These are phyloP conservation scores for Suhomyces prunicola DNA, from an alignment of 805 yeast genomes.

Conservation along the genomic window DNA sequence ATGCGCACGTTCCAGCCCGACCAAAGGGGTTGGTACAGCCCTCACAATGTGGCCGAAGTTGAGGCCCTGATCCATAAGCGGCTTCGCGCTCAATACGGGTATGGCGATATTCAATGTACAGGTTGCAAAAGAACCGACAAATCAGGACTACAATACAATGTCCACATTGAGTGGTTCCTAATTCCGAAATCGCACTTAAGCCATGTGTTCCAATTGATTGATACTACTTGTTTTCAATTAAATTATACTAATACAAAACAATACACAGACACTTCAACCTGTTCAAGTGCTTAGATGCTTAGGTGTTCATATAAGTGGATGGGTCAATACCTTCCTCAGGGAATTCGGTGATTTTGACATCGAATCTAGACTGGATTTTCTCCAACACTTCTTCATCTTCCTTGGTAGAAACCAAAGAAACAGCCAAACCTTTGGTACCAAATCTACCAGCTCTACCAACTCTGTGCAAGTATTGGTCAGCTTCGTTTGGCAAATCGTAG, in stretches of 20 bases:
- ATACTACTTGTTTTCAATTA: slow-evolving; percentile 13
- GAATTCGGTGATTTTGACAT: slow-evolving; percentile 90
- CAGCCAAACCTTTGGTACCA: slow-evolving; percentile 97
- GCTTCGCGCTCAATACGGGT: slow-evolving; percentile 41
- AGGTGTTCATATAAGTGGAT: slow-evolving; percentile 89
- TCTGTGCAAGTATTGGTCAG: slow-evolving; percentile 97
- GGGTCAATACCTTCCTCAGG: slow-evolving; percentile 99
- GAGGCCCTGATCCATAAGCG: slow-evolving; percentile 43
- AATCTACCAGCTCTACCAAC: slow-evolving; percentile 99
- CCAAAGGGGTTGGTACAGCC: slow-evolving; percentile 35
- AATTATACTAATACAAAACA: not conserved
- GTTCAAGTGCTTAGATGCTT: slow-evolving; percentile 38
- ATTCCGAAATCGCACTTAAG: slow-evolving; percentile 42
- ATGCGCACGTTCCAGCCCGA: slow-evolving; percentile 2
- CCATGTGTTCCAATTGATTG: slow-evolving; percentile 31
- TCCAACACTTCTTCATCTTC: slow-evolving; percentile 87
- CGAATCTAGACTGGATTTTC: slow-evolving; percentile 95
- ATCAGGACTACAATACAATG: slow-evolving; percentile 18
- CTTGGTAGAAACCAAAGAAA: slow-evolving; percentile 80
- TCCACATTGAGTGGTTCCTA: slow-evolving; percentile 59
- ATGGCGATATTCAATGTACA: slow-evolving; percentile 47
- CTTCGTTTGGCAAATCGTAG: slow-evolving; percentile 93
- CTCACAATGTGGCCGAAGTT: slow-evolving; percentile 26
- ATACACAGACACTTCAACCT: slow-evolving; percentile 5
- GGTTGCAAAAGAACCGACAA: slow-evolving; percentile 30